Base-by-base conservation (phyloP, 2,329 filamentous ascomycete species). In the Onygenales sp. region DNA sequence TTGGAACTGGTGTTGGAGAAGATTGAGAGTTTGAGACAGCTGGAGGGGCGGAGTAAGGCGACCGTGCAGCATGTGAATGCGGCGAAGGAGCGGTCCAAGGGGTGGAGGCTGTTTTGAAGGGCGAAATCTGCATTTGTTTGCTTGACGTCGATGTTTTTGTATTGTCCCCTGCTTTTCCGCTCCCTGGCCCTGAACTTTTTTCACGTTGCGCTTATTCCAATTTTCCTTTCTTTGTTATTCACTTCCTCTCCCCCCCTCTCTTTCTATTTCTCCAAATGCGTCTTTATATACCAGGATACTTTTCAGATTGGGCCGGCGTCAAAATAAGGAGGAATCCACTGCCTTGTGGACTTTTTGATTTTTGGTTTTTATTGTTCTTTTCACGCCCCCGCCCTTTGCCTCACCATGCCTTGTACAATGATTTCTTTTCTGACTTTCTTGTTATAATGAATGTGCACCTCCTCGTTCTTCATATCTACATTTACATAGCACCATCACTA, bases 1-100 rank as follows among this genome's bases (percentile, higher is more conserved):
- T 79, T 98, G 4, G 92, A 98, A 73, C 76, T 96, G 53, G 93
- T 95, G 5, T 77, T 98, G 33, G 86, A 89, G 67, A 97, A 98
- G 78, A 97, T 98, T 82, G 91, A 97, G 68, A 86, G 88, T 54
- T 72, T 98, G 63, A 79, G 88, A 55, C 86, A 91, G 63, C 75
- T 98, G 7, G 91, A 97, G 64, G 85, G 85, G 8, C 76, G 86
- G 52, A 85, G 86, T 59, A 82, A 83, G 64, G 77, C 82, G 17
- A 65, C 63, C 49, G 62, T 64, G 51, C 65, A 74, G 42, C 67
- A 70, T 39, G 61, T 66, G 51, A 63, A 61, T 53, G 57, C 58
- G 31, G 68, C 67, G 49, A 70, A 72, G 55, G 66, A 68, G 53
- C 68, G 68, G 52, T 66, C 64, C 32, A 64, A 68, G 51, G 64